phyloP scores from a whole-genome alignment of 2,329 filamentous ascomycete species.

The Tolypocladium endophyticum region DNA sequence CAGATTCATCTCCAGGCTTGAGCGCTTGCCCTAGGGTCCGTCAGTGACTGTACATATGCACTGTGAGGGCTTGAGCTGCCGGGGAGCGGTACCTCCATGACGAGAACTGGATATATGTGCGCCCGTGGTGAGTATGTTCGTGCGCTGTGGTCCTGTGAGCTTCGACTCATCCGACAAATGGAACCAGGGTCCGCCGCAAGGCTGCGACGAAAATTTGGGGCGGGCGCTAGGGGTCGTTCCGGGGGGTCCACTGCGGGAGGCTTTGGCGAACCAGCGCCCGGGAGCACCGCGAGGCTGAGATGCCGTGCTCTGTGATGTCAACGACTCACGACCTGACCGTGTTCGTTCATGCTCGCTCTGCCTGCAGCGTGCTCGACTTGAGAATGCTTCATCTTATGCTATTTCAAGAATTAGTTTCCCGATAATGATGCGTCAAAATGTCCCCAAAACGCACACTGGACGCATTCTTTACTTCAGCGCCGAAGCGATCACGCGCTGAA shows the following conservation, averaged over 20 bases:
- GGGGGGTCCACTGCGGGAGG: not conserved
- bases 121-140: not conserved
- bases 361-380: not conserved
- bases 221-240: not conserved
- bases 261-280: not conserved
- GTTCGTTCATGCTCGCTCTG: not conserved
- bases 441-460: constrained; percentile 48
- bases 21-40: constrained; percentile 6
- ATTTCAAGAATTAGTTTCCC: not conserved
- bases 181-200: constrained; percentile 8
- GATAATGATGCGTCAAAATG: constrained; percentile 1
- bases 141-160: not conserved
- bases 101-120: not conserved
- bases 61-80: not conserved
- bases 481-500: constrained; percentile 13
- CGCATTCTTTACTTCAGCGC: constrained; percentile 44
- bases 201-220: constrained; percentile 18
- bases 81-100: constrained; percentile 15
- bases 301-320: constrained; percentile 8
- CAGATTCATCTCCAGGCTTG: constrained; percentile 36
- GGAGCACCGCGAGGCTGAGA: not conserved
- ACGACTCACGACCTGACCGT: constrained; percentile 6
- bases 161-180: not conserved
- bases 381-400: not conserved
- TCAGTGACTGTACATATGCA: not conserved